These are phyloP conservation scores for Pseudogymnoascus verrucosus DNA, from an alignment of 2,329 filamentous ascomycete genomes.

Conservation along the genomic window DNA sequence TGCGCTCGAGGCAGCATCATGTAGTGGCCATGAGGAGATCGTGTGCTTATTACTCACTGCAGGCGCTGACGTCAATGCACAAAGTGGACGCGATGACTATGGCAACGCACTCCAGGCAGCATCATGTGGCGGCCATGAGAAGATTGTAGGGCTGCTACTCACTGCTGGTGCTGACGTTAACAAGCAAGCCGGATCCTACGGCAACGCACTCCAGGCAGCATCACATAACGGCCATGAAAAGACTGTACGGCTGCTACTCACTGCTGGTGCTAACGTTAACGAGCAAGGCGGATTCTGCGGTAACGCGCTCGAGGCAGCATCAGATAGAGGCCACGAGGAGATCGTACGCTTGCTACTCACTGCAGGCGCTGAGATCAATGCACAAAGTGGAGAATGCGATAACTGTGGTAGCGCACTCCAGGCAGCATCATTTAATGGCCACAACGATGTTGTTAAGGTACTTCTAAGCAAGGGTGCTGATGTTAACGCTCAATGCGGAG, in stretches of 20 bases:
- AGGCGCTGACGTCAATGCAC: too few species aligned
- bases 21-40: neutral
- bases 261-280: slow-evolving; percentile 13
- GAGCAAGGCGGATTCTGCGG: slow-evolving; percentile 8
- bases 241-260: slow-evolving; percentile 12
- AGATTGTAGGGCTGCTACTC: slow-evolving; percentile 12
- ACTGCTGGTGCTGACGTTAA: slow-evolving; percentile 13
- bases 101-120: slow-evolving; percentile 10
- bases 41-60: neutral
- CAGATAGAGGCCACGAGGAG: neutral
- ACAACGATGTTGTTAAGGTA: neutral
- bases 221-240: slow-evolving; percentile 4
- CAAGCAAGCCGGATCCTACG: slow-evolving; percentile 1
- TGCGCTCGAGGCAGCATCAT: neutral
- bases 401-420: slow-evolving; percentile 8
- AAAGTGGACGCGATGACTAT: too few species aligned
- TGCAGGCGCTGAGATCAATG: too few species aligned
- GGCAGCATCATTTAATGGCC: slow-evolving; percentile 2
- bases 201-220: slow-evolving; percentile 9
- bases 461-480: slow-evolving; percentile 11
- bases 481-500: slow-evolving; percentile 8
- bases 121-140: slow-evolving; percentile 3
- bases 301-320: slow-evolving; percentile 6
- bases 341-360: neutral
- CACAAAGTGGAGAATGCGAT: too few species aligned